Base-by-base conservation (phyloP, 2,329 filamentous ascomycete species). In the Colletotrichum kahawae region DNA sequence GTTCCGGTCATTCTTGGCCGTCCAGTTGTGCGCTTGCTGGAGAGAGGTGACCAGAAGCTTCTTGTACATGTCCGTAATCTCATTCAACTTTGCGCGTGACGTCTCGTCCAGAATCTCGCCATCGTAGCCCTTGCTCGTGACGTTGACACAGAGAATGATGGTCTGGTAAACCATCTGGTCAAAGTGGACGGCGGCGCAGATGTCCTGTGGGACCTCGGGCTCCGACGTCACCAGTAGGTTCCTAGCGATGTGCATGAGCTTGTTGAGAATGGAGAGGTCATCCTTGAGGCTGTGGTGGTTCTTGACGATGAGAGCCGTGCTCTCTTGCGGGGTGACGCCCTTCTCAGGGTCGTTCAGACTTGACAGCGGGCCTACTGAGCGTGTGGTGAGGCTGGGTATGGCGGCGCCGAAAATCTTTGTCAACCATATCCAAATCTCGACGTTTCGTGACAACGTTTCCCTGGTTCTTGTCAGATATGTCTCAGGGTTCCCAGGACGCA, bases 11-110 rank as follows among this genome's bases (percentile, higher is more conserved):
- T 93, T 92, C 76, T 92, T 92, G 71, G 92, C 91, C 1, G 91
- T 92, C 91, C 92, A 93, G 81, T 93, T 93, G 78, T 93, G 92
- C 3, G 91, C 90, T 80, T 93, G 91, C 79, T 93, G 92, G 14
- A 93, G 83, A 4, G 90, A 91, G 0, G 92, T 93, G 3, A 93
- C 91, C 3, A 93, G 85, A 2, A 93, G 84, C 79, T 93, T 93
- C 78, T 93, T 93, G 81, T 92, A 93, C 62, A 93, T 84, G 74
- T 93, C 92, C 9, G 90, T 92, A 51, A 93, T 89, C 79, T 93
- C 92, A 68, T 89, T 89, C 18, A 93, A 81, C 78, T 91, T 92
- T 16, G 85, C 82, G 65, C 91, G 87, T 48, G 90, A 91, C 5
- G 82, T 81, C 60, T 92, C 91, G 76, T 93, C 91, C 63, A 91